Base-by-base conservation (phyloP, 2,329 filamentous ascomycete species). In the Ophiostoma perfectum region DNA sequence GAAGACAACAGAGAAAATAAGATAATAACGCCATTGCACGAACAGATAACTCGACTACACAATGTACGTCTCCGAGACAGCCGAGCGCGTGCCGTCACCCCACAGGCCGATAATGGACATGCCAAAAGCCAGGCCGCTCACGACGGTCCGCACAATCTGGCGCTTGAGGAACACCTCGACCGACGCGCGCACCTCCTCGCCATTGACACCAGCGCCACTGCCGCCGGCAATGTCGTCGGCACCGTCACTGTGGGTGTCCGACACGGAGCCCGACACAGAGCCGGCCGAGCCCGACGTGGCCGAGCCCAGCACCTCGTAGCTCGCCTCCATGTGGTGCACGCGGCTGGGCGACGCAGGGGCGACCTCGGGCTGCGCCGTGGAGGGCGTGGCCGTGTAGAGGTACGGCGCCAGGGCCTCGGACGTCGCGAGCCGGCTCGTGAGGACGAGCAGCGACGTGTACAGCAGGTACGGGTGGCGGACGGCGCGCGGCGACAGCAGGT, bases 381-480 rank as follows among this genome's bases (percentile, higher is more conserved):
- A 66, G 7, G 65, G 52, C 27, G 47, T 44, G 36, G 18, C 71
- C 39, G 71, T 64, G 63, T 79, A 77, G 70, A 83, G 73, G 70
- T 78, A 78, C 1, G 84, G 81, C 16, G 83, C 78, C 55, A 86
- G 74, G 38, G 78, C 76, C 68, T 84, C 82, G 58, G 81, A 79
- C 41, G 82, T 81, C 66, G 79, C 82, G 62, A 85, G 80, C 36
- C 84, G 83, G 62, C 90, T 86, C 52, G 90, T 80, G 52, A 84
- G 81, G 60, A 88, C 85, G 69, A 93, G 84, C 39, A 92, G 79
- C 2, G 88, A 88, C 14, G 92, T 92, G 87, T 95, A 97, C 70
- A 97, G 79, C 39, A 97, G 87, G 77, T 97, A 98, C 0, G 94
- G 94, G 77, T 98, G 94, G 76, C 90, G 88, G 73, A 86, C 84